phyloP scores from a whole-genome alignment of 1,284 basidiomycete species.

The Cystobasidium slooffiae region DNA sequence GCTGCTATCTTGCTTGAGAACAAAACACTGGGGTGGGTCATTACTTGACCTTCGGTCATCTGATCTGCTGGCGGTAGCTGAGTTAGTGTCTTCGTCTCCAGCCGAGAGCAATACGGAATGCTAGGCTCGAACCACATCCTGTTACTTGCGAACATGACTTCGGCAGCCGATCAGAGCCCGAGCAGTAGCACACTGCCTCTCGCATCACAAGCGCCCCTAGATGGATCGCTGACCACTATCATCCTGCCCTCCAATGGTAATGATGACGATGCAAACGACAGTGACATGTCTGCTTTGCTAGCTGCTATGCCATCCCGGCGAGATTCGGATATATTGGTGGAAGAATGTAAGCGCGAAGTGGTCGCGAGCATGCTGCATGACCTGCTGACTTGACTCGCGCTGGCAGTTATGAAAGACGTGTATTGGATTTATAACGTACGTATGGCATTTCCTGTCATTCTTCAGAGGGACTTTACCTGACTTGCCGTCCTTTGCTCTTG shows the following conservation, averaged over 20 bases:
- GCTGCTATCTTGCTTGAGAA: conserved; percentile 21
- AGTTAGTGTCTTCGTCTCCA: not conserved
- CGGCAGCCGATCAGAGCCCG: conserved; percentile 19
- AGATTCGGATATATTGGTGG: conserved; percentile 14
- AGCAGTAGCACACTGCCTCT: conserved; percentile 6
- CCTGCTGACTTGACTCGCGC: not conserved
- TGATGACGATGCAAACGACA: conserved; percentile 5
- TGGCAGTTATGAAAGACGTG: conserved; percentile 14
- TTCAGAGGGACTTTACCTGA: not conserved
- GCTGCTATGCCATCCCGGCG: conserved; percentile 14
- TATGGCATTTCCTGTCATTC: no score
- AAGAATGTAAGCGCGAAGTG: not conserved
- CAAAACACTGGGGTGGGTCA: conserved; percentile 16
- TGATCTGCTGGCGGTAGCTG: not conserved
- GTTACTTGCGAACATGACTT: conserved; percentile 9
- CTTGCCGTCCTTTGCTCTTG: not conserved
- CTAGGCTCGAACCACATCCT: conserved; percentile 13
- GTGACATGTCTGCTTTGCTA: conserved; percentile 12
- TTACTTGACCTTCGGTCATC: not conserved
- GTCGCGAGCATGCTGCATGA: not conserved
- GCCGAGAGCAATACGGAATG: conserved; percentile 20
- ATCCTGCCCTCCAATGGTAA: not conserved
- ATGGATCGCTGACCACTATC: conserved; percentile 10
- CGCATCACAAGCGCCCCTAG: not conserved
- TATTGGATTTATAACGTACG: conserved; percentile 24